Base-by-base conservation (phyloP, 768 basidiomycete genomes). In the Rhodosporidiobolus odoratus region DNA sequence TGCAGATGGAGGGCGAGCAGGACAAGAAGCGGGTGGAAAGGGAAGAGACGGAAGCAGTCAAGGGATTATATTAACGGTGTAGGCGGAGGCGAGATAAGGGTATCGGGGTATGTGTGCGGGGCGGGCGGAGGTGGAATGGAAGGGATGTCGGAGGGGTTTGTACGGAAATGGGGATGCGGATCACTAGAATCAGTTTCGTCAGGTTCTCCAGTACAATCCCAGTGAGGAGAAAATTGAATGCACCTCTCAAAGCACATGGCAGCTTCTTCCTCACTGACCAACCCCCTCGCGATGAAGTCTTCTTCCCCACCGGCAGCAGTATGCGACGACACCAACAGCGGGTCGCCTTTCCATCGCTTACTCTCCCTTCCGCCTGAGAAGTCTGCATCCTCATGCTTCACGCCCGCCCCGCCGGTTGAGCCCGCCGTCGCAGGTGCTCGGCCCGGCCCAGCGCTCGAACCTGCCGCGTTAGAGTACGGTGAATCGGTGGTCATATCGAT, bases 321-420 rank as follows among this genome's bases (percentile, higher is more conserved):
- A 50, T n/a, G n/a, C 30, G 21, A 2, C 1, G 2, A 21, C 30
- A 43, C 25, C 27, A 8, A 16, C 4, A 41, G 7, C 17, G 54
- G 43, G 5, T 71, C 71, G 34, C 66, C 71, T 41, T 72, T 72
- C 67, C 64, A 69, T 35, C 72, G 27, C 48, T 73, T 73, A n/a
- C n/a, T n/a, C 59, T 57, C 62, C 19, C 60, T 16, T 8, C 35
- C 56, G 32, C 3, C 53, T 3, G 40, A 32, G 66, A 27, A 35
- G 4, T 45, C 43, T n/a, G n/a, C n/a, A n/a, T n/a, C n/a, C n/a
- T n/a, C n/a, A n/a, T n/a, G n/a, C n/a, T n/a, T n/a, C n/a, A n/a
- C n/a, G n/a, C n/a, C n/a, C n/a, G n/a, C n/a, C n/a, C n/a, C n/a
- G n/a, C n/a, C n/a, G n/a, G n/a, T n/a, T n/a, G n/a, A n/a, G n/a